These are phyloP conservation scores for Stereocaulon alpinum DNA, from an alignment of 495 filamentous ascomycete species.

Conservation along the genomic window DNA sequence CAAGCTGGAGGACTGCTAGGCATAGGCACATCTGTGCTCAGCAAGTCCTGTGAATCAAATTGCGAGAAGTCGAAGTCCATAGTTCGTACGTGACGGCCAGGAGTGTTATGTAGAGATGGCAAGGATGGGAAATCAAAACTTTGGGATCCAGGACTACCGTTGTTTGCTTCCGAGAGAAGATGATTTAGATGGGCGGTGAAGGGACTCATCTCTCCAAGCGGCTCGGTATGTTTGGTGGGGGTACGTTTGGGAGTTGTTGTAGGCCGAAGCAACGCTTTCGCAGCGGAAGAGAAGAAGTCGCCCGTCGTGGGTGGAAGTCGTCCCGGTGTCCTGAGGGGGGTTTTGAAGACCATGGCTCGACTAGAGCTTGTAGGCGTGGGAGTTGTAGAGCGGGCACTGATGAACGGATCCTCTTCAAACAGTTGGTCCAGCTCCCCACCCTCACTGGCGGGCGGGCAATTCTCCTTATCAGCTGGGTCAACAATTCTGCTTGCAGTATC, in stretches of 20 bases:
- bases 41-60: conserved; percentile 32
- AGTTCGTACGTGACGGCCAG: conserved; percentile 24
- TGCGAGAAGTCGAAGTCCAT: conserved; percentile 21
- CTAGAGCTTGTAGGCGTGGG: conserved; percentile 47
- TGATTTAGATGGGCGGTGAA: conserved; percentile 50
- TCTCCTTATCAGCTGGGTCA: conserved; percentile 43
- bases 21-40: conserved; percentile 41
- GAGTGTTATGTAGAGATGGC: conserved; percentile 30
- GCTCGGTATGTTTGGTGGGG: conserved; percentile 16
- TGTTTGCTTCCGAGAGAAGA: conserved; percentile 45
- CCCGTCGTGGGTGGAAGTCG: conserved; percentile 17
- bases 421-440: conserved; percentile 47
- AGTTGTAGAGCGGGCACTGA: conserved; percentile 45
- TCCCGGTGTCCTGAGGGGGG: conserved; percentile 40
- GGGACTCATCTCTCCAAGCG: conserved; percentile 34
- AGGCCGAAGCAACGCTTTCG: conserved; percentile 18
- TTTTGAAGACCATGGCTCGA: conserved; percentile 40
- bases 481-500: conserved; percentile 19
- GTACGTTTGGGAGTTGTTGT: conserved; percentile 21
- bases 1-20: conserved; percentile 43
- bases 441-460: conserved; percentile 26
- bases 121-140: conserved; percentile 29
- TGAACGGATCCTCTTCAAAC: conserved; percentile 39
- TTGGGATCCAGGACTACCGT: conserved; percentile 30
- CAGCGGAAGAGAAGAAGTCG: conserved; percentile 21